Base-by-base conservation (phyloP, 257 asterid species). In the Linaria vulgaris region DNA sequence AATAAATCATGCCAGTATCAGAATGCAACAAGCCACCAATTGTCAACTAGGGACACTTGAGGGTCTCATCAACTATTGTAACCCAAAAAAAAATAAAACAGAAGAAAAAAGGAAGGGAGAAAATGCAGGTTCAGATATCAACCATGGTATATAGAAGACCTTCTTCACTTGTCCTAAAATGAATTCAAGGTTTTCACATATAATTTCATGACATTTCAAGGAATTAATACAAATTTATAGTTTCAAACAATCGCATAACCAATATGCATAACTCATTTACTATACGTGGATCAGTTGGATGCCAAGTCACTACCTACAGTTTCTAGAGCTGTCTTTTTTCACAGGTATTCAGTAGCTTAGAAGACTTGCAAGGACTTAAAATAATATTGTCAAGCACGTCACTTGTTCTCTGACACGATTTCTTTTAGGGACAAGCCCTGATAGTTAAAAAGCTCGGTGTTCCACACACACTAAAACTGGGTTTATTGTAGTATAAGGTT, bases 251-350 rank as follows among this genome's bases (percentile, higher is more conserved):
- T 56, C 30, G 52, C 46, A 56, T 30, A 9, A 44, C 31, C 3
- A 16, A 50, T 14, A 43, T 39, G 16, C 46, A 49, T 61, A 56
- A 61, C 31, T 52, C 56, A 19, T 37, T 24, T 47, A 51, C 38
- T 49, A 41, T 24, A 39, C 9, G 45, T 53, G 13, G 38, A 38
- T 62, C 52, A 7, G 39, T 9, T 54, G 63, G 59, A 59, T 20
- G 63, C 55, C 63, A 27, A 38, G 67, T 48, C 25, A 56, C 69
- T 27, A 63, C 51, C 48, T 5, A 45, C 12, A 37, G 12, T 39
- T 14, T 27, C 6, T 54, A 47, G 21, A 21, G 55, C 52, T 27
- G 55, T 37, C 53, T 50, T 27, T 16, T 47, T 61, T 51, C 37
- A 46, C 5, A 34, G 9, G 6, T 34, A 8, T 34, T 34, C 41